phyloP scores from a whole-genome alignment of 225 moss, liverwort and hornwort genomes.

The Straminergon stramineum region DNA sequence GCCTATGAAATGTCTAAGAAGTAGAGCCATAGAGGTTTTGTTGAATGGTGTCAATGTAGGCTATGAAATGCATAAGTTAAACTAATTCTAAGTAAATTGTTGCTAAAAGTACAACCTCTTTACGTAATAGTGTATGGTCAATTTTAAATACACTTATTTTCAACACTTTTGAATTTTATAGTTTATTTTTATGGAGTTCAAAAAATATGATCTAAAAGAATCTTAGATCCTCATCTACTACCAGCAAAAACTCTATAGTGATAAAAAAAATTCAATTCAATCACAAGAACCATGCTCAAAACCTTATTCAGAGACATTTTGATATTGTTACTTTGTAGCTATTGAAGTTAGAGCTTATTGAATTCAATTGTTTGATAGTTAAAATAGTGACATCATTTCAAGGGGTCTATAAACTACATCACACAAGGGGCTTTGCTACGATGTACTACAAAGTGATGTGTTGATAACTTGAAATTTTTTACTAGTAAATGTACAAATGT shows the following conservation, averaged over 20 bases:
- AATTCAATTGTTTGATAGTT: neutral
- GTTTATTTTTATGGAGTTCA: neutral
- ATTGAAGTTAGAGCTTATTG: neutral
- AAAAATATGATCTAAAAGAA: neutral
- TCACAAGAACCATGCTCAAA: neutral
- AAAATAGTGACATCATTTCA: neutral
- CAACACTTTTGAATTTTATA: neutral
- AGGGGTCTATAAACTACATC: neutral
- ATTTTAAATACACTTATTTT: neutral
- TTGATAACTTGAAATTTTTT: neutral
- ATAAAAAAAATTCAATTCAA: neutral
- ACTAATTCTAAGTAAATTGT: neutral
- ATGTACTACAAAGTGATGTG: neutral
- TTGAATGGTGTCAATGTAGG: neutral
- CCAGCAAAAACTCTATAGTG: no score
- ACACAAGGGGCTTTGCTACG: no score
- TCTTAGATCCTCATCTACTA: neutral
- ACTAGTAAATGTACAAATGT: neutral
- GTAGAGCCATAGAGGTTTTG: neutral
- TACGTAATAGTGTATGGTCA: rapidly evolving
- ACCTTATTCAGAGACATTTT: rapidly evolving
- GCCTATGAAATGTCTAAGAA: neutral
- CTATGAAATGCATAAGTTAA: neutral
- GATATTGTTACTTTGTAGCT: neutral
- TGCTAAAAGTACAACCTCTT: neutral